Base-by-base conservation (phyloP, 2,329 filamentous ascomycete species). In the Clonostachys chloroleuca region DNA sequence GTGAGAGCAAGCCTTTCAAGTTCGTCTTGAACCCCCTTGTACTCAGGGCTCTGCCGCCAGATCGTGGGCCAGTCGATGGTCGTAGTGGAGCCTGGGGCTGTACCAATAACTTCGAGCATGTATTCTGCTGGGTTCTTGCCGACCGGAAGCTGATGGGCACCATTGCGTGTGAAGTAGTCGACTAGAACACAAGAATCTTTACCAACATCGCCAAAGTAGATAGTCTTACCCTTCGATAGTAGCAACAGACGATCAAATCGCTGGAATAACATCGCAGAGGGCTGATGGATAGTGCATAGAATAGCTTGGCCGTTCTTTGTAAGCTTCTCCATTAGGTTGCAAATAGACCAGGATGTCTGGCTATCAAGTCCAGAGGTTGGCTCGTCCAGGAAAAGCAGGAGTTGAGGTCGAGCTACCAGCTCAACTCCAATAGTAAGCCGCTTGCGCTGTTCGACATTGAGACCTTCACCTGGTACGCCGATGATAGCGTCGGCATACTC, bases 341-440 rank as follows among this genome's bases (percentile, higher is more conserved):
- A 78, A 51, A 87, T 87, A 60, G 85, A 88, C 89, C 89, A 96
- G 1, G 91, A 92, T 2, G 91, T 95, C 66, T 96, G 91, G 2
- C 70, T 73, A 67, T 96, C 92, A 17, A 96, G 82, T 73, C 92
- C 92, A 24, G 91, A 96, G 4, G 92, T 96, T 12, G 92, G 92
- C 66, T 96, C 92, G 58, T 96, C 92, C 36, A 96, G 81, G 72
- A 96, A 96, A 42, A 96, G 81, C 51, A 96, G 77, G 44, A 96
- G 76, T 36, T 89, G 84, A 6, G 92, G 92, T 70, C 94, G 96
- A 7, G 92, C 92, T 39, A 90, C 92, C 18, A 97, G 78, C 64
- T 97, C 92, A 14, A 97, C 92, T 66, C 90, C 92, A 53, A 97
- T 96, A 0, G 92, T 96, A 7, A 96, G 77, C 58, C 90, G 87